Conservation (phyloP, 2,329 filamentous ascomycete genomes). For the Tympanopsis confertula region DNA sequence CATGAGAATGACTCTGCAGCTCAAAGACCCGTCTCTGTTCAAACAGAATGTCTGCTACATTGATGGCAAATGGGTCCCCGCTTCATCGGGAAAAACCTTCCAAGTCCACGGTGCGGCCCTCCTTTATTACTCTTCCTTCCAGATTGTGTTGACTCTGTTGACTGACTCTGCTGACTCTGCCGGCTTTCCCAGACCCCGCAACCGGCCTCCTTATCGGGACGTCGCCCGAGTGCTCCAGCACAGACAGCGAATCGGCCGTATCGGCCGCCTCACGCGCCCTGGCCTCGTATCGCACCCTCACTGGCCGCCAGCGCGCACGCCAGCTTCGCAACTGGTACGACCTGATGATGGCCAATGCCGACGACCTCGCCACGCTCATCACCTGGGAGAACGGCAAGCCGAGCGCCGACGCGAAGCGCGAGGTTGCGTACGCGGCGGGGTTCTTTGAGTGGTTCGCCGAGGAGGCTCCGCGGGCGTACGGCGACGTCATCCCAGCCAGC, state of each 20-base stretch:
- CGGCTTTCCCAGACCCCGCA: constrained; percentile 55
- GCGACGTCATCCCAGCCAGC: constrained; percentile 62
- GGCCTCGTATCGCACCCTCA: constrained; percentile 56
- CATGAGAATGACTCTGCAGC: too few species aligned
- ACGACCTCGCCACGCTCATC: constrained; percentile 72
- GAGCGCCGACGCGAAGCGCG: constrained; percentile 60
- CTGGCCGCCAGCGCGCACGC: constrained; percentile 63
- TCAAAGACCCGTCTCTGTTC: constrained; percentile 70
- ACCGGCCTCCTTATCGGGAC: constrained; percentile 71
- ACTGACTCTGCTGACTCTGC: constrained; percentile 3
- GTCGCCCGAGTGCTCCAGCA: constrained; percentile 69
- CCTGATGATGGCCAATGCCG: constrained; percentile 64
- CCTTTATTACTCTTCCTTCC: background rate
- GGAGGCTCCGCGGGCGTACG: constrained; percentile 64
- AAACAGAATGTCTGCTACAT: constrained; percentile 76
- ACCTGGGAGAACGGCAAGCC: constrained; percentile 90
- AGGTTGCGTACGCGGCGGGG: constrained; percentile 60
- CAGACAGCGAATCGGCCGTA: constrained; percentile 74
- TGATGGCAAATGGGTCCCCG: constrained; percentile 83
- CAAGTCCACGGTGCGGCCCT: constrained; percentile 55
- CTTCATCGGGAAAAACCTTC: constrained; percentile 82
- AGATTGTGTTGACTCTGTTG: background rate
- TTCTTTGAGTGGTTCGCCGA: constrained; percentile 77
- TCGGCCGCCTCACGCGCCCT: constrained; percentile 70
- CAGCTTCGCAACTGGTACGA: constrained; percentile 74